Evolutionary conservation across 78 protist genomes (phyloP), one percentile per base, ranked within the genome.

Genomic region (Fonticula alba): DNA sequence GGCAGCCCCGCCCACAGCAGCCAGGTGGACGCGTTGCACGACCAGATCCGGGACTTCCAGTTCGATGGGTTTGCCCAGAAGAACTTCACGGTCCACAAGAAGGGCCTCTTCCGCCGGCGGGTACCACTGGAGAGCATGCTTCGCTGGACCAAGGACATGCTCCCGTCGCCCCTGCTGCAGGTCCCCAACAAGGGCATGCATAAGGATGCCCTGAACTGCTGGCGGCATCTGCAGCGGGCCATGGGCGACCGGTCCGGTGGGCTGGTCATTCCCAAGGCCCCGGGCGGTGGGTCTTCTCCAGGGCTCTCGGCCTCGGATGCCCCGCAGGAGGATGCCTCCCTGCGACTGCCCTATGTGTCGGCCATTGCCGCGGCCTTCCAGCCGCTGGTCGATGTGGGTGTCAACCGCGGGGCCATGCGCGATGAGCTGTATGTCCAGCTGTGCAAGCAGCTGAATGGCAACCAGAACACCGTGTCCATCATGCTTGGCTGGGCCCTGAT

Each of bases 341-440:
- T 22, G 5, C 51, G n/a, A 46, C 2, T 9, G 51, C 14, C 51
- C 22, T 9, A 9, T 46, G 22, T 3, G 14, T 5, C 22, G 51
- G 6, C 22, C 5, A 46, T n/a, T n/a, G 22, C 26, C 26, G 26
- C 1, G 10, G 26, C 56, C 2, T 20, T 32, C 10, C 15, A 51
- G 6, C 10, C 56, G 56, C 33, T 51, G 13, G 56, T 20, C 26
- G 15, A 26, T 1, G 31, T 15, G 10, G 32, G 9, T 20, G 7
- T 51, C 22, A 2, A 2, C 56, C 2, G 0, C 10, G 56, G 20
- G 29, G 27, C 38, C 24, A 43, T 61, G 26, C 15, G 50, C 0
- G 65, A 61, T 19, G 65, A 61, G 47, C 38, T 61, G 26, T 61
- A 26, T 35, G 41, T 43, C 24, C 65, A 61, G 65, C 50, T 61